These are phyloP conservation scores for Aspergillus transmontanensis DNA, from an alignment of 2,329 filamentous ascomycete species.

Conservation along the genomic window DNA sequence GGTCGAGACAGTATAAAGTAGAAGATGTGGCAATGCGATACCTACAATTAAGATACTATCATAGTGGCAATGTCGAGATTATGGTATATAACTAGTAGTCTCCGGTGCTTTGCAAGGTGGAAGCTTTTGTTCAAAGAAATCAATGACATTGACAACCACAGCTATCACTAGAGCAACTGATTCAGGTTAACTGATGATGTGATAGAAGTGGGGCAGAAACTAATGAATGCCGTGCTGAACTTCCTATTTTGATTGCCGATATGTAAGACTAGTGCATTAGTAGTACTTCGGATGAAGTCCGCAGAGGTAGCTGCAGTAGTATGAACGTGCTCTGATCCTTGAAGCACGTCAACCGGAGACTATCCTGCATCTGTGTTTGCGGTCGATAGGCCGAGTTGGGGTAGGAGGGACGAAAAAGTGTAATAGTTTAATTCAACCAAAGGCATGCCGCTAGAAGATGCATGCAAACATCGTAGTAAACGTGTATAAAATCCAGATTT, in stretches of 20 bases:
- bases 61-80: neutral
- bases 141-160: neutral
- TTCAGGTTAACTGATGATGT: neutral
- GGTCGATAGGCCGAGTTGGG: neutral
- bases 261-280: neutral
- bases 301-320: neutral
- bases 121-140: neutral
- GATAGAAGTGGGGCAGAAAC: neutral
- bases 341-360: neutral
- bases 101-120: rapidly evolving
- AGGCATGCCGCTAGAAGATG: neutral
- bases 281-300: neutral
- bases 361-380: neutral
- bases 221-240: neutral
- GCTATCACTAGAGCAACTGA: neutral
- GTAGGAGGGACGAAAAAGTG: neutral
- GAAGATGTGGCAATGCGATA: neutral
- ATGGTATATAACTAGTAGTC: rapidly evolving
- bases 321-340: neutral
- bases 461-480: neutral
- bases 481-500: neutral
- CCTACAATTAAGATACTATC: too few relatives aligned
- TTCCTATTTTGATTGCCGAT: neutral
- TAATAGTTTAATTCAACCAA: neutral
- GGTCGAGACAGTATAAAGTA: neutral